Evolutionary conservation across 306 rosid genomes (phyloP).

Genomic region (Hippophae tibetana): DNA sequence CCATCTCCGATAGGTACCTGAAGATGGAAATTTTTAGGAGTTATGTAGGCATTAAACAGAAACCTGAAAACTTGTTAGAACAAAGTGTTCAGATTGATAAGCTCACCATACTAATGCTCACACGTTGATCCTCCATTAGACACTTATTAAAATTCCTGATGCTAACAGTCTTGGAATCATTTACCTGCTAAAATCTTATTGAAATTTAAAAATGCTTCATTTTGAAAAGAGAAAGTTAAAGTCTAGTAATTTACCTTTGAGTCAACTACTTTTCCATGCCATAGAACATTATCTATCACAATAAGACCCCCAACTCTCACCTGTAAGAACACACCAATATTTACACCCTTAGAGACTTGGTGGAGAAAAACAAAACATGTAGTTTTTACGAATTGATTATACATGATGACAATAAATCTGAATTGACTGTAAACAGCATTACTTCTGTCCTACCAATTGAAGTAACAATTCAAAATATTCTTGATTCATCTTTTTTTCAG

Average conservation of each 20-base stretch:
- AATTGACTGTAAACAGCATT: not conserved
- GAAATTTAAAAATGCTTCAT: slow-evolving; percentile 6
- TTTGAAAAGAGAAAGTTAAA: slow-evolving; percentile 9
- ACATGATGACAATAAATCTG: too few species aligned
- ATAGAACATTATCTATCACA: slow-evolving; percentile 83
- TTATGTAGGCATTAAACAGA: slow-evolving; percentile 9
- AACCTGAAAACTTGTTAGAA: slow-evolving; percentile 9
- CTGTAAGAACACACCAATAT: slow-evolving; percentile 25
- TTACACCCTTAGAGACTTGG: not conserved
- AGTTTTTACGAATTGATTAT: not conserved
- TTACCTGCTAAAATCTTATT: slow-evolving; percentile 36
- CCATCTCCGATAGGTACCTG: slow-evolving; percentile 98
- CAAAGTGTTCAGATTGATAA: not conserved
- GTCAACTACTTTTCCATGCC: slow-evolving; percentile 96
- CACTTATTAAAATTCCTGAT: slow-evolving; percentile 56
- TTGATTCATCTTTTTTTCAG: slow-evolving; percentile 78
- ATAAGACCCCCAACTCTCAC: slow-evolving; percentile 80
- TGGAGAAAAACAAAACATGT: not conserved
- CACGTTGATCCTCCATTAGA: slow-evolving; percentile 62
- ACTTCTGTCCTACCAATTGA: slow-evolving; percentile 53
- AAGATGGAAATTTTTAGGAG: slow-evolving; percentile 13
- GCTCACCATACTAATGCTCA: slow-evolving; percentile 77
- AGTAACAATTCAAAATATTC: slow-evolving; percentile 68
- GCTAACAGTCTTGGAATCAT: slow-evolving; percentile 67
- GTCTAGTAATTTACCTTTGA: slow-evolving; percentile 39